A percentile compares a stretch with the other conserved stretches of the same genome.
Evolutionary conservation across 129 eudicot species (phyloP).

Genomic region (Helianthus tuberosus): DNA sequence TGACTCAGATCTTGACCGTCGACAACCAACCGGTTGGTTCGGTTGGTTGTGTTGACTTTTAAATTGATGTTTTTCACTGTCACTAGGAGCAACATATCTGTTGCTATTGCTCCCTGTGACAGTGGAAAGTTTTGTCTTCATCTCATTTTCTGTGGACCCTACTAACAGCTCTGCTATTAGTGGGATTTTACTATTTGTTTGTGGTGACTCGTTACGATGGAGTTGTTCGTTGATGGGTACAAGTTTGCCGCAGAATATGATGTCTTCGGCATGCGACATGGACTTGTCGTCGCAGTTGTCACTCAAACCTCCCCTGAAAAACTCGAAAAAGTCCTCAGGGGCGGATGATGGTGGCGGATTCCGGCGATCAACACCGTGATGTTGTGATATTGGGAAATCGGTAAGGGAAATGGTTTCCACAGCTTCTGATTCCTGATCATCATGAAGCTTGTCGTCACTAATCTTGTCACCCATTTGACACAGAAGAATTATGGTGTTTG

Average conservation of each 20-base stretch:
- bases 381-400: conserved; percentile 41
- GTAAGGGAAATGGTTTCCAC: conserved; percentile 59
- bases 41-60: neutral
- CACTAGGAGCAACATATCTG: too few species aligned
- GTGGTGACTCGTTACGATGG: neutral
- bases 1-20: conserved; percentile 49
- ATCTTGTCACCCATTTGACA: conserved; percentile 29
- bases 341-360: conserved; percentile 21
- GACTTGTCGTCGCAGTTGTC: conserved; percentile 4
- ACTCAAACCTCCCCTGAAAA: conserved; percentile 33
- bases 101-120: too few species aligned
- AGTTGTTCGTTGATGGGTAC: conserved; percentile 48
- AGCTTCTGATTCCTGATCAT: conserved; percentile 26
- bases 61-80: neutral
- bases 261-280: conserved; percentile 83
- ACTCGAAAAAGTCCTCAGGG: conserved; percentile 56
- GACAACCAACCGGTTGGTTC: conserved; percentile 18
- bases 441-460: conserved; percentile 8
- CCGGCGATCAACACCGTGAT: conserved; percentile 10
- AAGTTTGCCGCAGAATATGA: conserved; percentile 70
- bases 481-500: conserved; percentile 9
- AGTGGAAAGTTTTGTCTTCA: too few species aligned
- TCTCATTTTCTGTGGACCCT: too few species aligned
- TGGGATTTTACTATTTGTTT: neutral
- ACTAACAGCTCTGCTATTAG: too few species aligned